Base-by-base conservation (phyloP, 257 asterid genomes). In the Paraleonurus japonicus region DNA sequence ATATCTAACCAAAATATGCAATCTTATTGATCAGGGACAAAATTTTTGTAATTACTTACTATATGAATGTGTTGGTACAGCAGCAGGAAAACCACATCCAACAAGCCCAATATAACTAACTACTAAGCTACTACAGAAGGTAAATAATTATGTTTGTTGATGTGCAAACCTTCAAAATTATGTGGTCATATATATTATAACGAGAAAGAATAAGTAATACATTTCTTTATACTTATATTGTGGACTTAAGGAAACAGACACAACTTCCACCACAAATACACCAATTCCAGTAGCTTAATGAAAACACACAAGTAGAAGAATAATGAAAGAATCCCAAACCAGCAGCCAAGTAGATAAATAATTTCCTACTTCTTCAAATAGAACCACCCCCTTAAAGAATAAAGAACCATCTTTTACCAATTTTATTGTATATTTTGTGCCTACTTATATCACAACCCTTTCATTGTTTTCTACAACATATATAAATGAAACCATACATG, bases 211-310 rank as follows among this genome's bases (percentile, higher is more conserved):
- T 12, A 69, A 3, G 61, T 17, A 37, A 28, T 67, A 17, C 26
- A 47, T 19, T 22, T 69, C 11, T 35, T 53, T 32, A 33, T 48
- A 50, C 22, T 50, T 47, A 51, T 17, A 28, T 9, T 50, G 32
- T 30, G 61, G 48, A 51, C 20, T 39, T 28, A 11, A 16, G 17
- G 48, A 67, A 50, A 67, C 7, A 43, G 6, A 23, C 27, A 5
- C 55, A 65, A 24, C 71, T 65, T 62, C 41, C 71, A 41, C 47
- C 59, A 65, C 16, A 2, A 54, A 50, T 45, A 41, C 33, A 41
- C 57, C 10, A 24, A 65, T 23, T 26, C 35, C 70, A 65, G 17
- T 1, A 12, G 22, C 28, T 27, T 7, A 23, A 5, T 17, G 16
- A n/a, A 48, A 27, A 47, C 48, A 2, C 20, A 23, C n/a, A 50